Base-by-base conservation (phyloP, 1,139 yeast species). In the Lodderomyces orthopsilosis region DNA sequence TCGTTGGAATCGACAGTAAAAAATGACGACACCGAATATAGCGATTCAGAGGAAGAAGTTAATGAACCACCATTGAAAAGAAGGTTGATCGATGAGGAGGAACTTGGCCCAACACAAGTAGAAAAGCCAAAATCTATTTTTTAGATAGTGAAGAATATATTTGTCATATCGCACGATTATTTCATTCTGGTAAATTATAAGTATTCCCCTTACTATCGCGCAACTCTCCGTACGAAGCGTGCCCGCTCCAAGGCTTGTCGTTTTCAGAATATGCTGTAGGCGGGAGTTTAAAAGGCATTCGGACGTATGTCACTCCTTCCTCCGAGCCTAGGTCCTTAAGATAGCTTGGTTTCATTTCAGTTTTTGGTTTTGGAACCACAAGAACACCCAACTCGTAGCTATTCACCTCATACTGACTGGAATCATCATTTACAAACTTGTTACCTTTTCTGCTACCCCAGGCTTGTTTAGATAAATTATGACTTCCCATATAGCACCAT, bases 401-500 rank as follows among this genome's bases (percentile, higher is more conserved):
- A 9, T 66, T 50, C 2, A 72, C 57, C 17, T 56, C 58, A 45
- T 62, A 70, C 22, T 51, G 47, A 1, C 43, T 38, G 3, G 58
- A 50, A 15, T 57, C 57, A 13, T 47, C 46, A 4, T 46, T 47
- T 22, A 53, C 38, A 32, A 48, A 47, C 14, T 50, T 51, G 39
- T 54, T 48, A 32, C 57, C 55, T 38, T 48, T 43, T 1, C 68
- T 70, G n/a, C 63, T 64, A 0, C 91, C 91, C 90, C 90, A 83
- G 0, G 90, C 90, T 48, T 79, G 83, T 43, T 75, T 74, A 22
- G 87, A 80, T 28, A 83, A 55, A 55, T 84, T 84, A 35, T 83
- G 83, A 46, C 87, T 81, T 1, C 87, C 82, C 58, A 81, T 66
- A n/a, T 81, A 53, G 13, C 79, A 74, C 89, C 90, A 84, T 43